Conservation (phyloP, 208 protist species). For the Herpetomonas tarakana region DNA sequence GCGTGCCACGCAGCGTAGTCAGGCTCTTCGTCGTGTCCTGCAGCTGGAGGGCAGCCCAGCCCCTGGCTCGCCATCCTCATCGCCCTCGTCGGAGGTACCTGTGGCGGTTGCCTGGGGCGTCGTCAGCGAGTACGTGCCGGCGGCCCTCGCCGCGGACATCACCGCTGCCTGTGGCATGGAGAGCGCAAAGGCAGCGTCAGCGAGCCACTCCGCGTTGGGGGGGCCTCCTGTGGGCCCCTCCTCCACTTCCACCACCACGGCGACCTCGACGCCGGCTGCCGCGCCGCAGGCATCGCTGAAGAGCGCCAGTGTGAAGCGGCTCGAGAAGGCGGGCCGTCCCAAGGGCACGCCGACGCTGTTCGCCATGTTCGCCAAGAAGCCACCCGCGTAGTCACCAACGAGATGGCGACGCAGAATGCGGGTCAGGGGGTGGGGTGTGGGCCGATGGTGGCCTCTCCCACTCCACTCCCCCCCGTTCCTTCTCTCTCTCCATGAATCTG, state of each 20-base stretch:
- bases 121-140: conserved; percentile 67
- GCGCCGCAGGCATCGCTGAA: conserved; percentile 17
- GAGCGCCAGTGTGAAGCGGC: conserved; percentile 42
- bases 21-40: conserved; percentile 33
- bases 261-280: neutral
- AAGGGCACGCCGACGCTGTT: conserved; percentile 59
- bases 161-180: conserved; percentile 29
- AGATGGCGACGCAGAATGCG: no score
- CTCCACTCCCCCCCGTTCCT: no score
- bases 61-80: neutral
- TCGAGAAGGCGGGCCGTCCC: conserved; percentile 56
- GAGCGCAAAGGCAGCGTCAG: neutral
- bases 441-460: no score
- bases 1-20: conserved; percentile 16
- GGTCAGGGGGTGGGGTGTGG: no score
- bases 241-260: neutral
- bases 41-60: conserved; percentile 13
- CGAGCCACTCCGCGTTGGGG: no score
- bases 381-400: neutral
- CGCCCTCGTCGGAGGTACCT: conserved; percentile 22
- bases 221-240: neutral
- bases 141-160: conserved; percentile 25
- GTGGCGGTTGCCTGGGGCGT: conserved; percentile 37
- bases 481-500: no score
- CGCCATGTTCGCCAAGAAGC: conserved; percentile 54